Evolutionary conservation across 2,329 filamentous ascomycete genomes (phyloP).

Genomic region (Arthrobotrys entomopaga): DNA sequence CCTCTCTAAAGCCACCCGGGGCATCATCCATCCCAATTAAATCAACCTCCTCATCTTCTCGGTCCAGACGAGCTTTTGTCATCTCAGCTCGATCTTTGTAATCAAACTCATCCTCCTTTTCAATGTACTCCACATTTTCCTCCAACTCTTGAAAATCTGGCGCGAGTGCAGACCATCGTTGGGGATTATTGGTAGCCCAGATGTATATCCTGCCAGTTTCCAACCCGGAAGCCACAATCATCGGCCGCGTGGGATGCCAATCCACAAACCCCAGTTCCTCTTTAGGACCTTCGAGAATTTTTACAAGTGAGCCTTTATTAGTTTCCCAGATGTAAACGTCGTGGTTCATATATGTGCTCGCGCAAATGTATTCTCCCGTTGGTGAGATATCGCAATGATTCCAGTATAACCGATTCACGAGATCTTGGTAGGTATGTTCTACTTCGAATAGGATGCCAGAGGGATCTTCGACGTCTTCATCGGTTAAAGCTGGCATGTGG

Average conservation of each 20-base stretch:
- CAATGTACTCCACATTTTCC: conserved; percentile 96
- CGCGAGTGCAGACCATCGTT: conserved; percentile 95
- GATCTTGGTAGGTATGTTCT: conserved; percentile 98
- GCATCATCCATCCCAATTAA: conserved; percentile 71
- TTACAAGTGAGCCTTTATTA: conserved; percentile 89
- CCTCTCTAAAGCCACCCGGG: conserved; percentile 60
- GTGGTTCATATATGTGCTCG: conserved; percentile 97
- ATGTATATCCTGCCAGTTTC: conserved; percentile 94
- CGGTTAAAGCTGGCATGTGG: conserved; percentile 72
- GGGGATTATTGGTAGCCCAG: conserved; percentile 93
- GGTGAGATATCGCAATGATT: conserved; percentile 96
- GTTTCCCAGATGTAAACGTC: conserved; percentile 99
- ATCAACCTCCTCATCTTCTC: conserved; percentile 93
- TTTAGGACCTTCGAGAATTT: conserved; percentile 95
- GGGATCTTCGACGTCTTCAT: conserved; percentile 62
- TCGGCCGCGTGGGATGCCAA: conserved; percentile 89
- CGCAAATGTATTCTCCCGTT: conserved; percentile 93
- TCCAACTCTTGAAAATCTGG: conserved; percentile 98
- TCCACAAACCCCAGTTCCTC: conserved; percentile 97
- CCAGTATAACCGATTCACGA: conserved; percentile 94
- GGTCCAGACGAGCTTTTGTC: conserved; percentile 86
- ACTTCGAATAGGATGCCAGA: conserved; percentile 89
- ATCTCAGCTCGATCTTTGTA: conserved; percentile 95
- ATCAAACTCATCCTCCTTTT: conserved; percentile 96
- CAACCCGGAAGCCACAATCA: conserved; percentile 89